Base-by-base conservation (phyloP, 1,284 basidiomycete species). In the Irpex lacteus region DNA sequence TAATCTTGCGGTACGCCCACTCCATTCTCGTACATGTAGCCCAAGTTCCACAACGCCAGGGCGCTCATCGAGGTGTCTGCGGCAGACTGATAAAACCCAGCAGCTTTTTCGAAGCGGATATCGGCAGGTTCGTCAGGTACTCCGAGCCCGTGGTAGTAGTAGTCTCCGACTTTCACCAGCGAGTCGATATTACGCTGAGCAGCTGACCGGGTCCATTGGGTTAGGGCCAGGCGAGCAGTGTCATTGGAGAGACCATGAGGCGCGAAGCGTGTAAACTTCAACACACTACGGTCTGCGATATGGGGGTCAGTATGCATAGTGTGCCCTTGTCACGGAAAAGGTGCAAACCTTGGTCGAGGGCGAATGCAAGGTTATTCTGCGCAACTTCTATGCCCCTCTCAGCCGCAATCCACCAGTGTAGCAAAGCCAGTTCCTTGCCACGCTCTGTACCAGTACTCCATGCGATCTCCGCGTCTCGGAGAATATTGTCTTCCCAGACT, bases 11-110 rank as follows among this genome's bases (percentile, higher is more conserved):
- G 87, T 0, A 98, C 94, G 3, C 98, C 98, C 32, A 92, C 76
- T 0, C 98, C 98, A 71, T 95, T 93, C 79, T 99, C 97, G 75
- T 98, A 98, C 95, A 99, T 98, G 92, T 93, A 98, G 1, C 97
- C 98, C 32, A 99, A 78, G 73, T 98, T 98, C 96, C 96, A 99
- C 89, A 97, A 95, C 2, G 97, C 96, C 69, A 99, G 82, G 0
- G 96, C 94, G 69, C 94, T 97, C 65, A 91, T 72, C 67, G 95
- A 92, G 1, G 94, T 96, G 69, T 96, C 95, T 2, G 94, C 94
- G 5, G 95, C 95, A 34, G 93, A 91, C 72, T 95, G 95, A 74
- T 99, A 99, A 75, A 95, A 98, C 15, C 89, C 88, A 0, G 93
- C 94, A 0, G 98, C 98, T 70, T 95, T 95, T 73, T 95, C 92